Percentiles rank a stretch among this genome's conserved stretches.
These are phyloP conservation scores for Auricularia sp. DNA, from an alignment of 768 basidiomycete species.

Conservation along the genomic window DNA sequence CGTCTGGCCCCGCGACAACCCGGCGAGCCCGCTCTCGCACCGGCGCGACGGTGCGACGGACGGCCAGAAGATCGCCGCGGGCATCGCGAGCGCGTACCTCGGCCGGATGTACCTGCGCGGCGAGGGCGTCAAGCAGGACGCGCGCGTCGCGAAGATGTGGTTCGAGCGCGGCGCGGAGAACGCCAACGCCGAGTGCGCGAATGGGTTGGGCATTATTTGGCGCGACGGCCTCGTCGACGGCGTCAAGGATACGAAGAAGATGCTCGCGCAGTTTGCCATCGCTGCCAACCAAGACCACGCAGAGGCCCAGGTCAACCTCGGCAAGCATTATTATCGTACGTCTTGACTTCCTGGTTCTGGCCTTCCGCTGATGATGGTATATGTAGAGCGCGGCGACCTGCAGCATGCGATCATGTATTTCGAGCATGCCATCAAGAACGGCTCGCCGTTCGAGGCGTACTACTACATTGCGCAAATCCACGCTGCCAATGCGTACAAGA, in stretches of 20 bases:
- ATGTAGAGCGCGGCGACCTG: slow-evolving; percentile 58
- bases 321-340: slow-evolving; percentile 64
- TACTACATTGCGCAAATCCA: slow-evolving; percentile 87
- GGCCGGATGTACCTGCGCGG: slow-evolving; percentile 93
- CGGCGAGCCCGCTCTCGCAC: slow-evolving; percentile 28
- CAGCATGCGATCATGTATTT: slow-evolving; percentile 61
- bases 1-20: slow-evolving; percentile 79
- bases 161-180: slow-evolving; percentile 76
- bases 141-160: slow-evolving; percentile 78
- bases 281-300: slow-evolving; percentile 85
- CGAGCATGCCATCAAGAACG: slow-evolving; percentile 74
- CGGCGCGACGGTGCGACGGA: slow-evolving; percentile 25
- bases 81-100: slow-evolving; percentile 75
- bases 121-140: slow-evolving; percentile 78
- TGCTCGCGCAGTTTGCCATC: slow-evolving; percentile 54
- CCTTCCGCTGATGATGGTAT: background rate
- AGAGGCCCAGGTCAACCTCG: slow-evolving; percentile 87
- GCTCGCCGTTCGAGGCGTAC: slow-evolving; percentile 90
- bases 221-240: slow-evolving; percentile 76
- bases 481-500: slow-evolving; percentile 32
- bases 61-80: slow-evolving; percentile 36
- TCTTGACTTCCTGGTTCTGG: slow-evolving; percentile 7
- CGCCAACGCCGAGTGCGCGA: slow-evolving; percentile 81
- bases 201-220: slow-evolving; percentile 85
- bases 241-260: slow-evolving; percentile 53